Evolutionary conservation across 768 basidiomycete genomes (phyloP).

Genomic region (Auricularia sp.): DNA sequence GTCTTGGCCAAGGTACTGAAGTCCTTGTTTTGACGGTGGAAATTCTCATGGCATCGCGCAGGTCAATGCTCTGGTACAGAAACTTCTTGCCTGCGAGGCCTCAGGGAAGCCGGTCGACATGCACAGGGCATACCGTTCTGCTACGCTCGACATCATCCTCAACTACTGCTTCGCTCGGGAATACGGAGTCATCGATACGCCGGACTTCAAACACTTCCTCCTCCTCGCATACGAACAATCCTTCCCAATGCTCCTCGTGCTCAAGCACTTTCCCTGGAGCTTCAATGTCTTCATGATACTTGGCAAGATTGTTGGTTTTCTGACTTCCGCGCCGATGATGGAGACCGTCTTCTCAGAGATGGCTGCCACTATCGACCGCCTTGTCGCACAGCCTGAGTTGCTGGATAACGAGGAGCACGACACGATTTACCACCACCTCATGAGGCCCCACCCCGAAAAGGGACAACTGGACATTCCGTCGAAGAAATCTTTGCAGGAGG

Average conservation of each 20-base stretch:
- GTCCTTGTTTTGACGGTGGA: neutral
- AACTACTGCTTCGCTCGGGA: conserved; percentile 29
- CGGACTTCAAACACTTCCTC: conserved; percentile 25
- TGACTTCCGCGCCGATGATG: neutral
- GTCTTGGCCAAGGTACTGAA: conserved; percentile 22
- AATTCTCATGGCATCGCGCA: conserved; percentile 9
- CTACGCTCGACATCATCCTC: conserved; percentile 32
- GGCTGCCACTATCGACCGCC: conserved; percentile 13
- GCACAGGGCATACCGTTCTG: conserved; percentile 30
- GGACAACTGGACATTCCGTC: conserved; percentile 22
- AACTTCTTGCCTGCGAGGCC: neutral
- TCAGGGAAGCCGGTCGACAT: conserved; percentile 15
- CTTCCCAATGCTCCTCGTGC: neutral
- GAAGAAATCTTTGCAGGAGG: conserved; percentile 16
- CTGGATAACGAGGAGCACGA: conserved; percentile 24
- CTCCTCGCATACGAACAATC: conserved; percentile 13
- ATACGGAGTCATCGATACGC: conserved; percentile 21
- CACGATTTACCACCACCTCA: conserved; percentile 28
- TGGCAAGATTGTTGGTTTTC: neutral
- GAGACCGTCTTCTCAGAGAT: conserved; percentile 1
- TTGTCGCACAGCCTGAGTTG: conserved; percentile 16
- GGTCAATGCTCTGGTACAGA: conserved; percentile 22
- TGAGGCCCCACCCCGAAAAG: conserved; percentile 16
- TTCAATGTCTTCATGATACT: neutral
- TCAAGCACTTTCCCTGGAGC: neutral